phyloP scores from a whole-genome alignment of 192 early-diverging fungal genomes.

The Glomus cerebriforme region DNA sequence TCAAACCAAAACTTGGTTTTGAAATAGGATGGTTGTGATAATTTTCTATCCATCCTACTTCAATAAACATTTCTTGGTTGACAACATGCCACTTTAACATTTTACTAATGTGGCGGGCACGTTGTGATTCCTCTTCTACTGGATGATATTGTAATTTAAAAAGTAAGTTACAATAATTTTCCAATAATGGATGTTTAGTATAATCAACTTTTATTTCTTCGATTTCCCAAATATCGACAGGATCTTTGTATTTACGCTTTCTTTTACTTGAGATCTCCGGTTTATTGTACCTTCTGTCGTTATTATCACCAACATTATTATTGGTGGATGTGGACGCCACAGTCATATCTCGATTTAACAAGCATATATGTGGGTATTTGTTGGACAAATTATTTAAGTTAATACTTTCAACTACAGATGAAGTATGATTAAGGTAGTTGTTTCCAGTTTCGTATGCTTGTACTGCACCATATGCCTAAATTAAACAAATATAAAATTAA shows the following conservation, averaged over 20 bases:
- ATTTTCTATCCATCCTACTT: not conserved
- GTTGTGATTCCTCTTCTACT: conserved; percentile 24
- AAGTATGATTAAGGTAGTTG: not conserved
- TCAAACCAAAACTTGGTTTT: conserved; percentile 25
- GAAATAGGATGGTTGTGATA: conserved; percentile 1
- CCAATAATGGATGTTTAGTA: conserved; percentile 16
- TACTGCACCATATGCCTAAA: not conserved
- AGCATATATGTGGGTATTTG: not conserved
- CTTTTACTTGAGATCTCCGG: not conserved
- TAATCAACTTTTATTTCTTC: conserved; percentile 17
- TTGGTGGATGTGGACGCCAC: not conserved
- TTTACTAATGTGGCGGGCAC: conserved; percentile 5
- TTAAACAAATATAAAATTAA: conserved; percentile 10
- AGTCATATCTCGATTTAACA: too few species aligned
- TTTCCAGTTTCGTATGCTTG: conserved; percentile 11
- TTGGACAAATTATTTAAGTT: not conserved
- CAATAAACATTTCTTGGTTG: conserved; percentile 17
- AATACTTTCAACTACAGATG: conserved; percentile 4
- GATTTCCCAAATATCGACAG: conserved; percentile 14
- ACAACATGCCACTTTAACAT: conserved; percentile 23
- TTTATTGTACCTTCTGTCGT: too few species aligned
- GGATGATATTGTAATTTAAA: conserved; percentile 18
- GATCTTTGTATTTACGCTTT: not conserved
- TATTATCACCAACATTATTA: not conserved
- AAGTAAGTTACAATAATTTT: conserved; percentile 15